These are phyloP conservation scores for Agaricus subrufescens DNA, from an alignment of 768 basidiomycete genomes.

Conservation along the genomic window DNA sequence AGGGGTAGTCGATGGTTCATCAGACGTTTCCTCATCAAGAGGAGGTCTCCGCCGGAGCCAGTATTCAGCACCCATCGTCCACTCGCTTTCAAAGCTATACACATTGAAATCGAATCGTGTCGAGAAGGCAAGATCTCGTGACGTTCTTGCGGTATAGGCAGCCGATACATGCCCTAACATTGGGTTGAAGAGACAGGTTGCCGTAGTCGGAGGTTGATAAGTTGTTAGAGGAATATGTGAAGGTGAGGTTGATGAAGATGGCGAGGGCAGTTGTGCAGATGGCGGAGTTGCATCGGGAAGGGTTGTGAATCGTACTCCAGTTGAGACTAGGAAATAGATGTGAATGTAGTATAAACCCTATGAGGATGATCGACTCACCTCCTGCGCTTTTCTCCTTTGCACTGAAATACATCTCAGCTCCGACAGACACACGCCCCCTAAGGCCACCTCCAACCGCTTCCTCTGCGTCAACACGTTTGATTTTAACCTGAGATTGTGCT, in stretches of 20 bases:
- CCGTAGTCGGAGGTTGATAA: slow-evolving; percentile 87
- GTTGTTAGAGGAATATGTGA: slow-evolving; percentile 31
- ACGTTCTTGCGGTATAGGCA: slow-evolving; percentile 87
- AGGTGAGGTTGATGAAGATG: slow-evolving; percentile 27
- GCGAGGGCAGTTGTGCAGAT: slow-evolving; percentile 46
- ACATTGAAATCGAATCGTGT: slow-evolving; percentile 95
- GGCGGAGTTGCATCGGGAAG: slow-evolving; percentile 74
- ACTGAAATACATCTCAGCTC: slow-evolving; percentile 92
- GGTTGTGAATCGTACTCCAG: slow-evolving; percentile 92
- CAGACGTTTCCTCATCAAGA: slow-evolving; percentile 12
- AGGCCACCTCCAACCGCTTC: slow-evolving; percentile 90
- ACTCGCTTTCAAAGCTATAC: slow-evolving; percentile 95
- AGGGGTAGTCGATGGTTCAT: neutral
- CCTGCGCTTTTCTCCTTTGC: slow-evolving; percentile 91
- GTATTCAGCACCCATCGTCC: slow-evolving; percentile 95
- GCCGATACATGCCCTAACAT: slow-evolving; percentile 92
- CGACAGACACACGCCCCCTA: slow-evolving; percentile 85
- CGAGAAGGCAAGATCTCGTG: slow-evolving; percentile 79
- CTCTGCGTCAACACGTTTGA: slow-evolving; percentile 91
- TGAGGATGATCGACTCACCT: slow-evolving; percentile 44
- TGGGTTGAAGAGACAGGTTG: slow-evolving; percentile 93
- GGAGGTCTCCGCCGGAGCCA: slow-evolving; percentile 66
- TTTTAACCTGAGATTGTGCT: slow-evolving; percentile 23
- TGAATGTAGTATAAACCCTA: neutral
- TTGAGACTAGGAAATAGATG: slow-evolving; percentile 58